Evolutionary conservation across 2,329 filamentous ascomycete genomes (phyloP).

Genomic region (Xylaria sp.): DNA sequence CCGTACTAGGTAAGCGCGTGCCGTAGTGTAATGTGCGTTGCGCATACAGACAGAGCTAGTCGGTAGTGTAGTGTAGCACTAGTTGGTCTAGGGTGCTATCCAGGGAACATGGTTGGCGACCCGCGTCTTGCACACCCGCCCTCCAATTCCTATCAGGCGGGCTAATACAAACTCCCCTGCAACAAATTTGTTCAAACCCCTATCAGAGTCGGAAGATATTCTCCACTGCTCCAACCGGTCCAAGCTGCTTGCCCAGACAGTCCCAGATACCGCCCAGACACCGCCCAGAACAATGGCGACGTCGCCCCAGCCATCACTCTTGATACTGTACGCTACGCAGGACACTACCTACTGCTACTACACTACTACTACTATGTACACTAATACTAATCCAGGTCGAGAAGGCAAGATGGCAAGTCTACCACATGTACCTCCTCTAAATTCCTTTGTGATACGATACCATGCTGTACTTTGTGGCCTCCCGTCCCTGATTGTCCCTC

Average conservation of each 20-base stretch:
- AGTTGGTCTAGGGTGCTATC: constrained; percentile 1
- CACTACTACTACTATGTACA: not conserved
- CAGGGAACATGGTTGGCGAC: constrained; percentile 24
- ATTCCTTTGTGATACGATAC: constrained; percentile 5
- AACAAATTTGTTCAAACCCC: constrained; percentile 36
- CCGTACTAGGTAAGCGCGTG: not conserved
- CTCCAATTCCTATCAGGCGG: constrained; percentile 26
- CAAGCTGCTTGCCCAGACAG: constrained; percentile 29
- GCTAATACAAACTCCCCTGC: constrained; percentile 31
- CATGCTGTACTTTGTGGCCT: constrained; percentile 1
- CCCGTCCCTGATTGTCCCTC: constrained; percentile 4
- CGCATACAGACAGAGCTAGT: not conserved
- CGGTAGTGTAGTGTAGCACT: not conserved
- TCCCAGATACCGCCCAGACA: constrained; percentile 2
- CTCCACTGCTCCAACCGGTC: constrained; percentile 34
- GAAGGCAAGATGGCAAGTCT: constrained; percentile 3
- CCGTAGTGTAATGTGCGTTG: not conserved
- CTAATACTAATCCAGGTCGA: constrained; percentile 6
- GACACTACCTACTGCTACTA: constrained; percentile 1
- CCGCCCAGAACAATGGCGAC: constrained; percentile 13
- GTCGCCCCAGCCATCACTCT: constrained; percentile 5
- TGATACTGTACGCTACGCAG: not conserved
- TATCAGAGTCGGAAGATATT: constrained; percentile 33
- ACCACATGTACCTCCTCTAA: constrained; percentile 13
- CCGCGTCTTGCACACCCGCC: constrained; percentile 16